Evolutionary conservation across 2,329 filamentous ascomycete genomes (phyloP), one percentile per base, ranked within the genome.

Genomic region (Apiospora rasikravindrae): DNA sequence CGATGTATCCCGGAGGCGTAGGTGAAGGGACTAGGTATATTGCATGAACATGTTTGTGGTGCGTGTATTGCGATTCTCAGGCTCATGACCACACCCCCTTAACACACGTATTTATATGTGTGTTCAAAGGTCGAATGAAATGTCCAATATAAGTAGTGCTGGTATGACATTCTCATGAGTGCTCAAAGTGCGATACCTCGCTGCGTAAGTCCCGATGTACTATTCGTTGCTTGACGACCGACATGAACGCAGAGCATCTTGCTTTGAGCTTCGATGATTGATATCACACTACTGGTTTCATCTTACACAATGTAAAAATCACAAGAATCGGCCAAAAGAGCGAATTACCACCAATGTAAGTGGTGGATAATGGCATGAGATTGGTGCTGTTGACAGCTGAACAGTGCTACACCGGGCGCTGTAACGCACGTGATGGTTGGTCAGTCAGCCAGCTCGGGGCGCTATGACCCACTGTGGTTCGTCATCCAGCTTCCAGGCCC

Each of bases 341-440:
- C 24, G 22, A 49, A 49, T n/a, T 24, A 7, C 6, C 1, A 19
- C 26, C 14, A 61, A 29, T 16, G 24, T 24, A 14, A 33, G 53
- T 33, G 53, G 26, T 14, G 19, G 8, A 26, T 16, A n/a, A n/a
- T n/a, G n/a, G n/a, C n/a, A n/a, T n/a, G n/a, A n/a, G n/a, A n/a
- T n/a, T n/a, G n/a, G 2, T 19, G 44, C 22, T 47, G 44, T 7
- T 47, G 44, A 7, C 44, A 47, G 45, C 6, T 22, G 19, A n/a
- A n/a, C 19, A 10, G 45, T n/a, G 45, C 22, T 49, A n/a, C 10
- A n/a, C 19, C 22, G 22, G 49, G 49, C n/a, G 49, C 49, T 51
- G 49, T 57, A 53, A 29, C 51, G 57, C 33, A 64, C 57, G 57
- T 64, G 57, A 64, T 64, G 57, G 57, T 64, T 64, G 57, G 57